Conservation (phyloP, 331 rosid genomes). For the Arachis monticola region DNA sequence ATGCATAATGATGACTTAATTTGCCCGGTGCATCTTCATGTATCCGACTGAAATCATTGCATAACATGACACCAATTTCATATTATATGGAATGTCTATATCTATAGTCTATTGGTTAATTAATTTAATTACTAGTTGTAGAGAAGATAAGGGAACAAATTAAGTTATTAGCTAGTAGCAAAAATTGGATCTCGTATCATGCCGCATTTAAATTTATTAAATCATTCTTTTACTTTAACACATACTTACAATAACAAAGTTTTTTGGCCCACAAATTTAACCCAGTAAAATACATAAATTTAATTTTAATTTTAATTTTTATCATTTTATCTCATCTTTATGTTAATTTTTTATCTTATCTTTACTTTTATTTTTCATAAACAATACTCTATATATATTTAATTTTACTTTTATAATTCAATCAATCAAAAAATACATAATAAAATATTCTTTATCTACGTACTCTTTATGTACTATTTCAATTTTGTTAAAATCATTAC, state of each 20-base stretch:
- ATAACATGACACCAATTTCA: conserved; percentile 40
- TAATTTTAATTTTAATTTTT: too few species aligned
- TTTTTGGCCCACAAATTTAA: too few species aligned
- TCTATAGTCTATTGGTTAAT: not conserved
- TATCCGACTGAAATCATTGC: conserved; percentile 50
- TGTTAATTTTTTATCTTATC: too few species aligned
- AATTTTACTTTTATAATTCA: too few species aligned
- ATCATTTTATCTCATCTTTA: too few species aligned
- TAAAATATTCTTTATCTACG: too few species aligned
- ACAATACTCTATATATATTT: too few species aligned
- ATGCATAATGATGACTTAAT: conserved; percentile 11
- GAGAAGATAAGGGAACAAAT: conserved; percentile 23
- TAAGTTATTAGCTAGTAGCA: conserved; percentile 31
- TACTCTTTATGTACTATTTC: not conserved
- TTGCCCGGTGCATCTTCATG: conserved; percentile 40
- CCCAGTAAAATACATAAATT: too few species aligned
- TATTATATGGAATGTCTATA: conserved; percentile 46
- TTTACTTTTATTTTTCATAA: too few species aligned
- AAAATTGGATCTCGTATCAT: conserved; percentile 40
- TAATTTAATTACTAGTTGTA: not conserved
- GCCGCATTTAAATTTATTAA: not conserved
- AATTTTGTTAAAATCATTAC: not conserved
- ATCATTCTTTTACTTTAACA: too few species aligned
- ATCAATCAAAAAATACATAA: too few species aligned
- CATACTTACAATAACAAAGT: too few species aligned